Evolutionary conservation across 2,329 filamentous ascomycete species (phyloP).

Genomic region (Scedosporium aurantiacum): DNA sequence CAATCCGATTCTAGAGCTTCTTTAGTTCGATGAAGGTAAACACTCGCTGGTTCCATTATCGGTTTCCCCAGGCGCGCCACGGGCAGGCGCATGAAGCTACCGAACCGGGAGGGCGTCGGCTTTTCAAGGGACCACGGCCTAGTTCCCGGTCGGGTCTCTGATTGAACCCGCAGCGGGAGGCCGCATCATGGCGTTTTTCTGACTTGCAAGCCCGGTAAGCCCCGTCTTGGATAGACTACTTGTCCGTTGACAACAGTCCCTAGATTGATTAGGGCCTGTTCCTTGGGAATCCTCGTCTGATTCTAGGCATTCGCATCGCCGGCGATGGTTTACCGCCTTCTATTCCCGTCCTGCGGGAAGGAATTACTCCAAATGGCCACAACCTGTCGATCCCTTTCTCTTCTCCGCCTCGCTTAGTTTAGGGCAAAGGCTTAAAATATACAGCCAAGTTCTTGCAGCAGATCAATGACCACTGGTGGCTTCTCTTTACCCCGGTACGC

Average conservation of each 20-base stretch:
- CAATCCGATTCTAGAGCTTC: no score
- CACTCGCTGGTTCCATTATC: background rate
- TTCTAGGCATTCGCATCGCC: no score
- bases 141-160: background rate
- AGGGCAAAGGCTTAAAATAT: background rate
- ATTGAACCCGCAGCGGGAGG: background rate
- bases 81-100: background rate
- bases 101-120: background rate
- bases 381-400: background rate
- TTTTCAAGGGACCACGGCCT: no score
- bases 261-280: background rate
- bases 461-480: background rate
- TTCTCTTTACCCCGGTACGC: background rate
- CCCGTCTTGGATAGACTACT: background rate
- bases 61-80: background rate
- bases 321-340: background rate
- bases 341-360: background rate
- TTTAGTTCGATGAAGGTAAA: no score
- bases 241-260: background rate
- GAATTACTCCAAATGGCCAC: background rate
- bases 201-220: background rate
- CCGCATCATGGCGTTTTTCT: background rate
- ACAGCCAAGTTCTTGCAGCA: background rate
- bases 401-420: background rate
- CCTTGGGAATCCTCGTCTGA: background rate